Percentiles rank a stretch among this genome's conserved stretches.
phyloP scores from a whole-genome alignment of 169 alveolate genomes.

The Cyclospora cayetanensis region DNA sequence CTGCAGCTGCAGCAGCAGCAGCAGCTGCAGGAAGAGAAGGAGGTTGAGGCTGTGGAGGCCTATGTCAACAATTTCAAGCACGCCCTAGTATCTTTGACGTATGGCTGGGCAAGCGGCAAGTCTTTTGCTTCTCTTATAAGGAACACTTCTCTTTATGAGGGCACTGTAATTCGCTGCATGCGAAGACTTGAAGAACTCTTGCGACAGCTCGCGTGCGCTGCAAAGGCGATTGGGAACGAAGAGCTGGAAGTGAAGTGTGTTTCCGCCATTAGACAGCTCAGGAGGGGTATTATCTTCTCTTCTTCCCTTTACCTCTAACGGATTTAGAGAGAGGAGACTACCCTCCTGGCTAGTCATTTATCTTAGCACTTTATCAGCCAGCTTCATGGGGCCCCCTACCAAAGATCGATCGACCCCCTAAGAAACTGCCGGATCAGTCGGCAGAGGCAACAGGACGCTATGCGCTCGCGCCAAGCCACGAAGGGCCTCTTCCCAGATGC shows the following conservation, averaged over 20 bases:
- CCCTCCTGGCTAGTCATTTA: not conserved
- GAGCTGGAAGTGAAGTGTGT: constrained; percentile 93
- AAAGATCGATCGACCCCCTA: too few relatives aligned
- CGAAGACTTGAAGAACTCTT: constrained; percentile 98
- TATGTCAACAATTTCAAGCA: not conserved
- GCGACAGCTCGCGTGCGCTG: constrained; percentile 96
- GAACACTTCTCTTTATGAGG: constrained; percentile 96
- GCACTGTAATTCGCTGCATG: constrained; percentile 94
- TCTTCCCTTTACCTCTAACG: constrained; percentile 92
- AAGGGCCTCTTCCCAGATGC: too few relatives aligned
- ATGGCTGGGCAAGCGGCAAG: constrained; percentile 97
- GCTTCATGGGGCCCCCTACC: not conserved
- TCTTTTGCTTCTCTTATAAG: constrained; percentile 93
- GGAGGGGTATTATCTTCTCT: constrained; percentile 98
- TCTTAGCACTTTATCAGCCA: not conserved
- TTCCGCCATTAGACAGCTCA: constrained; percentile 92
- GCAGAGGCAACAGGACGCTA: too few relatives aligned
- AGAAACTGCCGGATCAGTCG: too few relatives aligned
- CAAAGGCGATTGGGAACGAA: constrained; percentile 96
- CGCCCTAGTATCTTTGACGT: constrained; percentile 91
- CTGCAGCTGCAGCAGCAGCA: constrained; percentile 25
- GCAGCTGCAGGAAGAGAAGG: not conserved
- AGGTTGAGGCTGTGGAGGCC: not conserved
- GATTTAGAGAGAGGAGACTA: not conserved
- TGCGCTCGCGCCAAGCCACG: too few relatives aligned